These are phyloP conservation scores for Kodamaea plutei DNA, from an alignment of 1,139 yeast genomes.

Conservation along the genomic window DNA sequence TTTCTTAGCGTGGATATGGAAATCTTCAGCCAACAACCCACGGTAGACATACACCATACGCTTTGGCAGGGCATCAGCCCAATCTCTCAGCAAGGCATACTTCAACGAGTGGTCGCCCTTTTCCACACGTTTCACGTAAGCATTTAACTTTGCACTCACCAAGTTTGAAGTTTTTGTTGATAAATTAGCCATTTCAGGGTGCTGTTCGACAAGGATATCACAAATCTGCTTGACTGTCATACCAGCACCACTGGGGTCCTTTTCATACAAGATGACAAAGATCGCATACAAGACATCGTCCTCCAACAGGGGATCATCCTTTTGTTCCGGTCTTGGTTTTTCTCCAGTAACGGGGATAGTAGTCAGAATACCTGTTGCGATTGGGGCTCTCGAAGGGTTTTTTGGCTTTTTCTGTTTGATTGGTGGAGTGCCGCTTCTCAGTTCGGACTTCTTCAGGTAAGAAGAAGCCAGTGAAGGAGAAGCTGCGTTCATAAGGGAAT, in stretches of 20 bases:
- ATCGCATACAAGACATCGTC: conserved; percentile 75
- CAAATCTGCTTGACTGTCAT: conserved; percentile 85
- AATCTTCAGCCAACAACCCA: conserved; percentile 68
- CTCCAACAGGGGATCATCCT: conserved; percentile 57
- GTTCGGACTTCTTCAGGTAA: conserved; percentile 17
- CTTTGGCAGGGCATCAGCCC: conserved; percentile 87
- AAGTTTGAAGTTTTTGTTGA: conserved; percentile 78
- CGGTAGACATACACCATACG: conserved; percentile 85
- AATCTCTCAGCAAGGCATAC: conserved; percentile 75
- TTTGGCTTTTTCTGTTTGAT: conserved; percentile 31
- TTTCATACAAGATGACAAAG: conserved; percentile 62
- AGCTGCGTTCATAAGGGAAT: conserved; percentile 29
- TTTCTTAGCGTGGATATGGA: conserved; percentile 62
- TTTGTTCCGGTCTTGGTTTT: conserved; percentile 66
- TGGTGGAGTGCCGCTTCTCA: conserved; percentile 27
- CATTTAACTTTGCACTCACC: conserved; percentile 77
- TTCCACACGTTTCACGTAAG: conserved; percentile 78
- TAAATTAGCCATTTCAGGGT: conserved; percentile 76
- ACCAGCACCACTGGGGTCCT: conserved; percentile 65
- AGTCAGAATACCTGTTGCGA: conserved; percentile 71
- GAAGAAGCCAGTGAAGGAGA: conserved; percentile 15
- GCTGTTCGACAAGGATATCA: conserved; percentile 65
- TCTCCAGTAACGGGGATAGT: conserved; percentile 80
- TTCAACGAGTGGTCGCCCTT: conserved; percentile 69
- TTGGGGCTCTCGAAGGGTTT: conserved; percentile 38